These are phyloP conservation scores for Akebia trifoliata DNA, from an alignment of 164 flowering plant species.

Conservation along the genomic window DNA sequence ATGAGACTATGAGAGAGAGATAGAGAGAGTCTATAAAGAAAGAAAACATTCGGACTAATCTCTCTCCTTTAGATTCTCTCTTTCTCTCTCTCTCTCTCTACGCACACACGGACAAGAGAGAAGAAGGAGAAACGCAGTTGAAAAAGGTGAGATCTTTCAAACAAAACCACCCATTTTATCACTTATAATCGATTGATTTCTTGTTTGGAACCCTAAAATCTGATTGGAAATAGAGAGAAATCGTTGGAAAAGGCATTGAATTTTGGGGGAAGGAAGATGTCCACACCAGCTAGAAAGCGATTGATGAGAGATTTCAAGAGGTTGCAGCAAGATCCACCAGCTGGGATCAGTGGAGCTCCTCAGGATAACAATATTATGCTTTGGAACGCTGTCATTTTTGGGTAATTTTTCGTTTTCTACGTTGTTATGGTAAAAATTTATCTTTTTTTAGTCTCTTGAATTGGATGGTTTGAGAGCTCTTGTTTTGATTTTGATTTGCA, in stretches of 20 bases:
- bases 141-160: no score
- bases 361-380: slow-evolving; percentile 74
- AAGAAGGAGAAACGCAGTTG: no score
- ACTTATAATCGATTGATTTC: not conserved
- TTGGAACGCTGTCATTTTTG: slow-evolving; percentile 82
- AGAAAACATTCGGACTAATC: no score
- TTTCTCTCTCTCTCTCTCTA: no score
- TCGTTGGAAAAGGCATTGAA: not conserved
- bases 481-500: slow-evolving; percentile 30
- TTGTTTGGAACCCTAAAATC: slow-evolving; percentile 5
- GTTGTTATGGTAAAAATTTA: not conserved
- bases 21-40: no score
- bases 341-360: slow-evolving; percentile 74
- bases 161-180: not conserved
- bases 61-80: not conserved
- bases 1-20: no score
- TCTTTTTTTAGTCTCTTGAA: not conserved
- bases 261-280: slow-evolving; percentile 32
- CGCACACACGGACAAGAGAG: no score
- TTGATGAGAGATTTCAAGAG: slow-evolving; percentile 81
- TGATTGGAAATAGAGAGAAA: not conserved
- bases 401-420: slow-evolving; percentile 32
- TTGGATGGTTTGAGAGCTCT: slow-evolving; percentile 12
- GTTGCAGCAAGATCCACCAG: slow-evolving; percentile 77
- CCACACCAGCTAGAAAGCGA: slow-evolving; percentile 71